phyloP scores from a whole-genome alignment of 2,329 filamentous ascomycete species.

The Exophiala sp. region DNA sequence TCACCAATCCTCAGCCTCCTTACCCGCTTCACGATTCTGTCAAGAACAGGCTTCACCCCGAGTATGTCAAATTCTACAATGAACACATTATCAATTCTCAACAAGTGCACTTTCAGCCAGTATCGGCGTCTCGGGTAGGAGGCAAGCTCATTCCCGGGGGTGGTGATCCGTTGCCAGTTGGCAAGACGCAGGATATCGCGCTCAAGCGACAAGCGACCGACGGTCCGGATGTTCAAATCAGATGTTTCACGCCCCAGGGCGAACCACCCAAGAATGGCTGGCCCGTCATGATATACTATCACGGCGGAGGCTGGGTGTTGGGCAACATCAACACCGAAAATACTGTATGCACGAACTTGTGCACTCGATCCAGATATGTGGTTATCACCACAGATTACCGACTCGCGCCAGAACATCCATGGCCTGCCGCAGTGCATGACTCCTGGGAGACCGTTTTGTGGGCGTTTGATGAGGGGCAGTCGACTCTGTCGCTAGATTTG shows the following conservation, averaged over 20 bases:
- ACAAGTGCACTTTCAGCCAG: slow-evolving; percentile 54
- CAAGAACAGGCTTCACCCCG: slow-evolving; percentile 44
- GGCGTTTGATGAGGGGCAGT: background rate
- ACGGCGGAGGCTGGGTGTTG: slow-evolving; percentile 59
- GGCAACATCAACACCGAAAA: slow-evolving; percentile 59
- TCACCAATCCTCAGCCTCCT: slow-evolving; percentile 33
- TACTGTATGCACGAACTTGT: slow-evolving; percentile 54
- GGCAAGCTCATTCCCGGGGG: slow-evolving; percentile 54
- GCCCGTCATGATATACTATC: slow-evolving; percentile 56
- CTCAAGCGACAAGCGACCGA: slow-evolving; percentile 43
- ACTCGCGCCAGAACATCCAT: slow-evolving; percentile 30
- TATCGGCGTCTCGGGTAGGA: slow-evolving; percentile 50
- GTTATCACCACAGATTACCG: slow-evolving; percentile 57
- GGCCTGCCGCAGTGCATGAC: background rate
- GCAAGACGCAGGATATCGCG: slow-evolving; percentile 44
- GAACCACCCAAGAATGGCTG: slow-evolving; percentile 45
- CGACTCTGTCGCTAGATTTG: slow-evolving; percentile 32
- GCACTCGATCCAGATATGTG: slow-evolving; percentile 48
- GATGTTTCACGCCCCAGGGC: slow-evolving; percentile 51
- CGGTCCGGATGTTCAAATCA: slow-evolving; percentile 47
- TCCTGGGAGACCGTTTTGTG: slow-evolving; percentile 1
- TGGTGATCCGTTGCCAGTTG: slow-evolving; percentile 48
- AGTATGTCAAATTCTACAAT: slow-evolving; percentile 54
- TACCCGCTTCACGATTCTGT: slow-evolving; percentile 52
- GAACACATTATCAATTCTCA: slow-evolving; percentile 49